These are phyloP conservation scores for Cucurbita argyrosperma DNA, from an alignment of 306 rosid species.

Conservation along the genomic window DNA sequence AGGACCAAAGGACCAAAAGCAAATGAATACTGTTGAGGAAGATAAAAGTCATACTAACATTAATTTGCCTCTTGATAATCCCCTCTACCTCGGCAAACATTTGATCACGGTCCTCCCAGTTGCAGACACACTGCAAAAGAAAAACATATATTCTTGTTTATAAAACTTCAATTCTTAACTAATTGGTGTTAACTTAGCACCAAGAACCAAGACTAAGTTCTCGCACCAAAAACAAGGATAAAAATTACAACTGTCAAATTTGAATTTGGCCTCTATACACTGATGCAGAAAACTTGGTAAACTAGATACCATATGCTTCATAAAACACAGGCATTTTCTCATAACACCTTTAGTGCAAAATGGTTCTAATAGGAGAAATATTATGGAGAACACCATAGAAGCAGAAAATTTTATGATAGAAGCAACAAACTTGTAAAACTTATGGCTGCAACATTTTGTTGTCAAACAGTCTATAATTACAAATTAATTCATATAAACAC, in stretches of 20 bases:
- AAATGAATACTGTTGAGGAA: neutral
- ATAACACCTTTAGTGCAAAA: neutral
- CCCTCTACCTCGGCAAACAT: conserved; percentile 91
- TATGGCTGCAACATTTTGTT: neutral
- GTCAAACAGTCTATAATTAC: neutral
- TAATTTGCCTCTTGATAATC: conserved; percentile 78
- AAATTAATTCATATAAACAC: neutral
- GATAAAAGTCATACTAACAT: conserved; percentile 35
- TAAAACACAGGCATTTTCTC: neutral
- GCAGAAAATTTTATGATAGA: neutral
- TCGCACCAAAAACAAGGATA: neutral
- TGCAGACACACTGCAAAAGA: conserved; percentile 64
- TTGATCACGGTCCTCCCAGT: conserved; percentile 94
- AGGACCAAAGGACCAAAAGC: neutral
- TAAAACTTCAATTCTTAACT: neutral
- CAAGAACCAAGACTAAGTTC: neutral
- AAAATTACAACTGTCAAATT: neutral
- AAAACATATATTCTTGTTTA: neutral
- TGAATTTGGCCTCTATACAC: neutral
- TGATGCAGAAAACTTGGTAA: neutral
- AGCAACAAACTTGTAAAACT: neutral
- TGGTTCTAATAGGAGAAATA: neutral
- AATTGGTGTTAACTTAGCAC: neutral
- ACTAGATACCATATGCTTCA: neutral
- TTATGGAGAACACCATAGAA: neutral